Conservation (phyloP, 331 rosid species). For the Cydonia oblonga region DNA sequence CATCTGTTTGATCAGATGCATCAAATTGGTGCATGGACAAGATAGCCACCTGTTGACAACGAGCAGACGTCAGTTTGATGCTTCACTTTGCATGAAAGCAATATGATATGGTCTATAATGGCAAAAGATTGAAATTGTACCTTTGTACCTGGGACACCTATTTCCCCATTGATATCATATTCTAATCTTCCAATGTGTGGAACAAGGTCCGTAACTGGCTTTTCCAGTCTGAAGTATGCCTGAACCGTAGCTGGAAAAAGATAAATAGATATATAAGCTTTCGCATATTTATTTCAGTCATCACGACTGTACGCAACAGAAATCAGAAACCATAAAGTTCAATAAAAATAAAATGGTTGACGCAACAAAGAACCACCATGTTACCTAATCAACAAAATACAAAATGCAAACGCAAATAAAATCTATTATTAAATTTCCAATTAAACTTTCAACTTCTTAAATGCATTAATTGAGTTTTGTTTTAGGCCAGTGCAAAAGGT, state of each 20-base stretch:
- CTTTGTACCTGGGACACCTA: constrained; percentile 65
- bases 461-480: not conserved
- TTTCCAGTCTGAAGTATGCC: constrained; percentile 67
- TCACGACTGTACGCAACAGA: not conserved
- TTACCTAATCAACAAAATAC: not conserved
- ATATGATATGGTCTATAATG: not conserved
- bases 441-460: not conserved
- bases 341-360: not conserved
- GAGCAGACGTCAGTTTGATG: constrained; percentile 16
- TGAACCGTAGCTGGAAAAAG: constrained; percentile 64
- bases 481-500: too few relatives aligned
- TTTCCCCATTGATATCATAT: constrained; percentile 62
- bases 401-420: not conserved
- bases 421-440: not conserved
- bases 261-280: constrained; percentile 1
- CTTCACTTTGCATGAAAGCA: not conserved
- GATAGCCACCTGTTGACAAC: constrained; percentile 55
- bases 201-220: constrained; percentile 63
- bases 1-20: constrained; percentile 47
- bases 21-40: constrained; percentile 59
- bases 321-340: not conserved
- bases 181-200: constrained; percentile 59
- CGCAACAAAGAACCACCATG: not conserved
- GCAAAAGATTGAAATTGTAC: constrained; percentile 29
- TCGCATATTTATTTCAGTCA: not conserved